Base-by-base conservation (phyloP, 345 rosid species). In the Lumnitzera littorea region DNA sequence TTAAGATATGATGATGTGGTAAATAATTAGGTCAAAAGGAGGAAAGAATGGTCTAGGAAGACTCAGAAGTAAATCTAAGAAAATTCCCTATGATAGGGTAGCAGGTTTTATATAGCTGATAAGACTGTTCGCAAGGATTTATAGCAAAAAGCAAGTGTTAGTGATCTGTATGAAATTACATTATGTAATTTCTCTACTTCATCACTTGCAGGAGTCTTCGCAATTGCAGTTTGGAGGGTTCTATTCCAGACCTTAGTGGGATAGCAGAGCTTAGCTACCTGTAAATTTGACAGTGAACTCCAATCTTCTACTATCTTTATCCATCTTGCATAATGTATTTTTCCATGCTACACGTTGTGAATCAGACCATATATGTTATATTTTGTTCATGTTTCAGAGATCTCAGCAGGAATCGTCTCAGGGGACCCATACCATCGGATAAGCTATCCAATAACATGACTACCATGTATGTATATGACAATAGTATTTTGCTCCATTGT, bases 151-250 rank as follows among this genome's bases (percentile, higher is more conserved):
- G 29, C 48, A 64, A 50, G 36, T 16, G 36, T 25, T 13, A 24
- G 48, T 13, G 46, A 23, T 54, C 52, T 46, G 51, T 52, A 46
- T 53, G n/a, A 24, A 57, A 50, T 24, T 68, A 69, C 49, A 69
- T 20, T 20, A 59, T 16, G n/a, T 55, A 53, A 41, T n/a, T 24
- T 53, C 46, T 51, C 13, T 16, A 51, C 74, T 55, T 62, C 36
- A 62, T 70, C 66, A 63, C 60, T 72, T 62, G 70, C 84, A 91
- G 96, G 98, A 91, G 96, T 85, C 92, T 91, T 62, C 80, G 91
- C 72, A 89, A 85, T 70, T 91, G 95, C 78, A 72, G 74, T 75
- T 78, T 91, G 78, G 64, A 64, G 69, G 98, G 96, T 48, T 55
- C 69, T 15, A 75, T 91, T 64, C 98, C 89, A 69, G 95, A 87